Base-by-base conservation (phyloP, 2,329 filamentous ascomycete species). In the Sporothrix schenckii region DNA sequence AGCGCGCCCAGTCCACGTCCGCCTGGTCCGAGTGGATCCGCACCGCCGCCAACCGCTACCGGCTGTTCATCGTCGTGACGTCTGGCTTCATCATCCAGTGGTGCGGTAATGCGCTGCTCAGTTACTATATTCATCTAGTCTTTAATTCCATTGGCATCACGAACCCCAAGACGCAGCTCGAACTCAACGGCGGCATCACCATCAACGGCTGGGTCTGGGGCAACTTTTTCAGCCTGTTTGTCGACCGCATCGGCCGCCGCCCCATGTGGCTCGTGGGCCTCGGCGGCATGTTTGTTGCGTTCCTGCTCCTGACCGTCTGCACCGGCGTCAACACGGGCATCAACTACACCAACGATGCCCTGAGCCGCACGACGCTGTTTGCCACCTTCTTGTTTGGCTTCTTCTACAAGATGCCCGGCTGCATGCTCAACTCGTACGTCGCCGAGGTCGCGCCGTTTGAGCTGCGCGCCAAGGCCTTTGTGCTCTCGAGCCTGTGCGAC, bases 381-480 rank as follows among this genome's bases (percentile, higher is more conserved):
- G 50, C 72, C 21, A 67, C 68, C 9, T 53, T 68, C 21, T 58
- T 72, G 10, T 71, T 73, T 68, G 47, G 72, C n/a, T 56, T 69
- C 13, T 79, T 80, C 68, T 81, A 80, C 73, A 80, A 80, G 71
- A 77, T 80, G 27, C 77, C 78, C 14, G 79, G 77, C 76, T 79
- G 79, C 69, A 76, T 75, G 6, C 71, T 79, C 3, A 76, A 70
- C 60, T 70, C 72, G 5, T 74, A 74, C 27, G 61, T 73, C 14
- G 66, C 70, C 49, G 73, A 74, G 63, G 63, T 74, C 3, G 68
- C 70, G 41, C 73, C 73, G 19, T 73, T 53, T 21, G 63, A 69
- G 24, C 68, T 73, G 60, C 73, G 73, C 19, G 68, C 73, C 58
- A 74, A 74, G 60, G 73, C 70, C 7, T 71, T 70, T 27, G 70